These are phyloP conservation scores for Lodderomyces oxycetoniae DNA, from an alignment of 1,139 yeast genomes.

Conservation along the genomic window DNA sequence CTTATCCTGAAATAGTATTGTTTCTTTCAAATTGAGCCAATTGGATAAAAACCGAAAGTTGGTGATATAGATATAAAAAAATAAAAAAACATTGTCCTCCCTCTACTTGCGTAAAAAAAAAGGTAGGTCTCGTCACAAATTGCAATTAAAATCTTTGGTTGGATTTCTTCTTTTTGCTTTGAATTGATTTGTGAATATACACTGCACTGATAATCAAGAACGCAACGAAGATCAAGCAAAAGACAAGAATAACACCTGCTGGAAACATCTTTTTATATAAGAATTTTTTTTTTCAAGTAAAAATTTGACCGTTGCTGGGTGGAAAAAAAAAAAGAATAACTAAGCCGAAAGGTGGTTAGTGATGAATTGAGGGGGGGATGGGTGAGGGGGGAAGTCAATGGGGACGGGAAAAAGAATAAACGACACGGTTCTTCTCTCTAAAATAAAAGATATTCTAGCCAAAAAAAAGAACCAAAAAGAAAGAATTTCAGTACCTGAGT, in stretches of 20 bases:
- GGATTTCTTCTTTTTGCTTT: slow-evolving; percentile 35
- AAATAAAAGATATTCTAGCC: no score
- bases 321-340: not conserved
- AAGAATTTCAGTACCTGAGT: no score
- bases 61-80: no score
- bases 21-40: no score
- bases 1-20: no score
- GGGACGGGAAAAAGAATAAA: slow-evolving; percentile 7
- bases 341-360: slow-evolving; percentile 2
- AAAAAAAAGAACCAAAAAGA: no score
- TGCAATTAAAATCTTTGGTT: slow-evolving; percentile 48
- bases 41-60: no score
- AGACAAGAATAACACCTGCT: slow-evolving; percentile 50
- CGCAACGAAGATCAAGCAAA: slow-evolving; percentile 44
- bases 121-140: not conserved
- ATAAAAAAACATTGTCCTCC: not conserved
- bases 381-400: slow-evolving; percentile 9
- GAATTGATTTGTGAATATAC: slow-evolving; percentile 33
- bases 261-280: slow-evolving; percentile 37
- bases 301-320: not conserved
- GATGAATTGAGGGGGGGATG: slow-evolving; percentile 2
- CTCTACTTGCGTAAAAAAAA: not conserved
- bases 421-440: no score
- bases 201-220: slow-evolving; percentile 34
- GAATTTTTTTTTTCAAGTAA: no score